Base-by-base conservation (phyloP, 2,329 filamentous ascomycete genomes). In the Calonectria pteridis region DNA sequence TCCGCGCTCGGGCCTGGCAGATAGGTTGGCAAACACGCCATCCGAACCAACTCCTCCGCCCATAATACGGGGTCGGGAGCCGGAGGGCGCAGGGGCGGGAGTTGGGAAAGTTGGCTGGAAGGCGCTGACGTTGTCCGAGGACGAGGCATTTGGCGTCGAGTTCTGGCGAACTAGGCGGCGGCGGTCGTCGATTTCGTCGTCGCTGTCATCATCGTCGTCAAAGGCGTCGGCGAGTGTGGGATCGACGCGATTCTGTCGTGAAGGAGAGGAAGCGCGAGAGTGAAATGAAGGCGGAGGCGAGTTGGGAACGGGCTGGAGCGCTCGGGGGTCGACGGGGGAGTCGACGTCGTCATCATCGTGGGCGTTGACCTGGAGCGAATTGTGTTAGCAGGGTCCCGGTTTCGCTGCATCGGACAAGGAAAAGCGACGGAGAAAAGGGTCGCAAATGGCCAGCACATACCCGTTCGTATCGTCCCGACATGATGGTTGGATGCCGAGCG, bases 1-100 rank as follows among this genome's bases (percentile, higher is more conserved):
- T 29, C 92, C 93, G 53, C 92, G 89, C 80, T 97, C 95, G 0
- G 96, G 96, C 83, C 98, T 96, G 18, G 97, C 97, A 77, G 92
- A 95, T 77, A 99, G 86, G 83, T 99, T 99, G 69, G 96, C 97
- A 86, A 98, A 99, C 31, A 99, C 97, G 74, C 97, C 97, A 84
- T 98, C 97, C 64, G 95, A 95, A 69, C 94, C 93, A n/a, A 92
- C 91, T 29, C 93, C 93, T 67, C 93, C 91, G 53, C 95, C 94
- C 74, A 95, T 92, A 2, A 94, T 89, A 70, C 77, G 73, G 51
- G 80, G 75, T 75, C 91, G 87, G 37, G 83, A 86, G n/a, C 80
- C 85, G 69, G 83, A 86, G 69, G 79, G 81, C 23, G 76, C 65
- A 28, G 77, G 74, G 50, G 72, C 76, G 62, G 73, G 71, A 16